These are phyloP conservation scores for Aspergillus sojae DNA, from an alignment of 2,329 filamentous ascomycete genomes.

Conservation along the genomic window DNA sequence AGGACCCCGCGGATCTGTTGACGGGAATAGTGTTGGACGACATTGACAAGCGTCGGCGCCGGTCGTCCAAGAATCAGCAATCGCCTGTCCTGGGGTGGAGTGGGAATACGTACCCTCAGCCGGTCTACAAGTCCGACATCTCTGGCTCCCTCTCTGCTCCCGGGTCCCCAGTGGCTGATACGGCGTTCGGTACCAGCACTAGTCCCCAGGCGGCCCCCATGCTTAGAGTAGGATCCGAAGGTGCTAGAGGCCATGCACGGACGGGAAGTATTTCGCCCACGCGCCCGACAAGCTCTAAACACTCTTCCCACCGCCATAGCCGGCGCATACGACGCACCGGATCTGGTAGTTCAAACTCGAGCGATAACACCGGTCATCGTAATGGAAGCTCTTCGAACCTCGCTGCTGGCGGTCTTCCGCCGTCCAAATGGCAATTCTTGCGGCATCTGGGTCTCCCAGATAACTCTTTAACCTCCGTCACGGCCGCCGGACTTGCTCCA, in stretches of 20 bases:
- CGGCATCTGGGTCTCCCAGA: constrained; percentile 89
- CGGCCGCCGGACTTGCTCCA: constrained; percentile 73
- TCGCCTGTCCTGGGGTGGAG: constrained; percentile 75
- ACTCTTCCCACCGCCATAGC: constrained; percentile 64
- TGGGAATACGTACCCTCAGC: constrained; percentile 59
- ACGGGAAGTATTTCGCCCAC: constrained; percentile 79
- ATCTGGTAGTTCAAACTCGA: constrained; percentile 91
- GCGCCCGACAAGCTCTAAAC: constrained; percentile 74
- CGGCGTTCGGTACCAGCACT: constrained; percentile 50
- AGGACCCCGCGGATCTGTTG: constrained; percentile 86
- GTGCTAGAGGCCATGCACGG: constrained; percentile 40
- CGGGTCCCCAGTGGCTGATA: constrained; percentile 60
- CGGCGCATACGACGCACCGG: constrained; percentile 83
- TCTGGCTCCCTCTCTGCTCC: constrained; percentile 70
- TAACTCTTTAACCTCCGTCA: constrained; percentile 82
- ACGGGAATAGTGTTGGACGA: constrained; percentile 95
- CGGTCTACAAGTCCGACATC: constrained; percentile 66
- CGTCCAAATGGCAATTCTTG: constrained; percentile 92
- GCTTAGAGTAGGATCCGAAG: constrained; percentile 62
- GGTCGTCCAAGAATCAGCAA: constrained; percentile 81
- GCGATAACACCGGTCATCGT: constrained; percentile 56
- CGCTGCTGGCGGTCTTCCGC: constrained; percentile 70
- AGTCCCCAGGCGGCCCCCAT: constrained; percentile 52
- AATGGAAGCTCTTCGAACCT: constrained; percentile 77
- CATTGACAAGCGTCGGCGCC: constrained; percentile 85